Evolutionary conservation across 2,329 filamentous ascomycete species (phyloP).

Genomic region (Berkeleyomyces rouxiae): DNA sequence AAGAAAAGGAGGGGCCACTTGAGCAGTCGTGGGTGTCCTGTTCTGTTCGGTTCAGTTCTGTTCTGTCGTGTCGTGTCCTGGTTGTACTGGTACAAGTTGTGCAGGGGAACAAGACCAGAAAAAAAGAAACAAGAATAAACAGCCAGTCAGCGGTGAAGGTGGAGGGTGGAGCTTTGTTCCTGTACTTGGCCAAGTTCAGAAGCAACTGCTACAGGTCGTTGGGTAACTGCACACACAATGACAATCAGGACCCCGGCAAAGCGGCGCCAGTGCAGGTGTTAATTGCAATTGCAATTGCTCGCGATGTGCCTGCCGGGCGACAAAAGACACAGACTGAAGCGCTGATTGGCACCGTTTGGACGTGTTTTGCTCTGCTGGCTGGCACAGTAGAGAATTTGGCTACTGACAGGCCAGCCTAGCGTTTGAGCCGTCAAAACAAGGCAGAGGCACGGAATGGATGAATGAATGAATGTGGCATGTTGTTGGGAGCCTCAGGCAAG

Average conservation of each 20-base stretch:
- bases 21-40: not conserved
- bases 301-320: not conserved
- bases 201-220: not conserved
- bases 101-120: not conserved
- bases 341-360: not conserved
- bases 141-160: constrained; percentile 1
- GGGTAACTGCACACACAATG: too few species aligned
- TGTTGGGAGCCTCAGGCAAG: not conserved
- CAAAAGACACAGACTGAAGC: not conserved
- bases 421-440: not conserved
- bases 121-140: constrained; percentile 1
- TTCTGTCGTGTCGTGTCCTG: not conserved
- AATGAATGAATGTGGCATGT: not conserved
- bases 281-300: too few species aligned
- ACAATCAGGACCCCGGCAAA: not conserved
- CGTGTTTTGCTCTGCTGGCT: not conserved
- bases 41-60: not conserved
- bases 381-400: not conserved
- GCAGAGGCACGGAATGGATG: not conserved
- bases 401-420: not conserved
- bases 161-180: not conserved
- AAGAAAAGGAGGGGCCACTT: constrained; percentile 1
- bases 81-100: not conserved
- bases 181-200: not conserved
- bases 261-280: too few species aligned